Conservation (phyloP, 495 filamentous ascomycete species). For the Hypomontagnella submonticulosa region DNA sequence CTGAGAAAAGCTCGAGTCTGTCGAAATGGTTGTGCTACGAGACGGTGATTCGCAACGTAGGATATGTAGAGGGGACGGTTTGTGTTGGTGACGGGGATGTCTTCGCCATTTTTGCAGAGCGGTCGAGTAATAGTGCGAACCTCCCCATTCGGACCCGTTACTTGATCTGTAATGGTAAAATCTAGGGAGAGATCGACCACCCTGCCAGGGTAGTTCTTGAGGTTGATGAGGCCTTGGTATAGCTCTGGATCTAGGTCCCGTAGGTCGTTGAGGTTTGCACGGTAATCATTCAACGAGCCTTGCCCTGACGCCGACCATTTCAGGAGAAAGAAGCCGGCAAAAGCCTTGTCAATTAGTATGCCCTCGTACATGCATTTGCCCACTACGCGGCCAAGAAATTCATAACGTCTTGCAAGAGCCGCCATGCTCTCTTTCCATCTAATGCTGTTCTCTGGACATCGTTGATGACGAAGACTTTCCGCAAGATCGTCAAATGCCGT, state of each 20-base stretch:
- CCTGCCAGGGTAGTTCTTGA: conserved; percentile 90
- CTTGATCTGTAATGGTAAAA: conserved; percentile 87
- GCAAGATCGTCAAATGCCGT: conserved; percentile 77
- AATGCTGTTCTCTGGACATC: conserved; percentile 58
- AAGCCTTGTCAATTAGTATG: conserved; percentile 92
- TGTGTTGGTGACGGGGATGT: conserved; percentile 85
- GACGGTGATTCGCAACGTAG: conserved; percentile 84
- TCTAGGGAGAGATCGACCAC: conserved; percentile 85
- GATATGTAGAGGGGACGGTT: conserved; percentile 96
- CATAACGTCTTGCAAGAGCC: conserved; percentile 78
- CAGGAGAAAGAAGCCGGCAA: conserved; percentile 94
- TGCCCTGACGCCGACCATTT: conserved; percentile 86
- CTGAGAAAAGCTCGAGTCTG: conserved; percentile 90
- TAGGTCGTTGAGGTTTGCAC: conserved; percentile 91
- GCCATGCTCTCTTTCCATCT: conserved; percentile 68
- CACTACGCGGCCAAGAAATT: conserved; percentile 91
- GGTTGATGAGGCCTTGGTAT: conserved; percentile 86
- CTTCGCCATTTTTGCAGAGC: conserved; percentile 77
- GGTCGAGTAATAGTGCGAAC: conserved; percentile 72
- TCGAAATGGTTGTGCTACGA: conserved; percentile 76
- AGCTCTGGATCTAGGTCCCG: conserved; percentile 92
- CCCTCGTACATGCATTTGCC: conserved; percentile 99
- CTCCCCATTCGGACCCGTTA: conserved; percentile 65
- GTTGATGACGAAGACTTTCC: conserved; percentile 64
- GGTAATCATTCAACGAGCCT: conserved; percentile 73